Percentiles rank a stretch among this genome's conserved stretches.
Evolutionary conservation across 2,329 filamentous ascomycete genomes (phyloP).

Genomic region (Calcarisporium arbuscula): DNA sequence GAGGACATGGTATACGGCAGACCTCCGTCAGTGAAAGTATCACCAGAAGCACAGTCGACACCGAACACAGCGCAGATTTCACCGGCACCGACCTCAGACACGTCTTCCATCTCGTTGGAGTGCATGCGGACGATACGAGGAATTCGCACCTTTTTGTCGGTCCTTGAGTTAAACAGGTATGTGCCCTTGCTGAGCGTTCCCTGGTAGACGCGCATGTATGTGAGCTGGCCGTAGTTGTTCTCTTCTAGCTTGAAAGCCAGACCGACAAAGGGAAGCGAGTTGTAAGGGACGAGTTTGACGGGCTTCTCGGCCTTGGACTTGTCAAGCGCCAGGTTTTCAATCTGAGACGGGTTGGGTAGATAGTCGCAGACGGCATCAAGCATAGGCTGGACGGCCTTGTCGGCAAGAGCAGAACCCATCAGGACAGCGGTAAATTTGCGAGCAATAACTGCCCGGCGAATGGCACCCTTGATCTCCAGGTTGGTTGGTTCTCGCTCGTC

Average conservation of each 20-base stretch:
- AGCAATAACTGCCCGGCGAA: conserved; percentile 81
- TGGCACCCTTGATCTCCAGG: conserved; percentile 83
- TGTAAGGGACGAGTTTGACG: conserved; percentile 88
- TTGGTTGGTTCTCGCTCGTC: conserved; percentile 76
- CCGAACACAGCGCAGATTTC: conserved; percentile 99
- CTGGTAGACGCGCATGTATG: conserved; percentile 97
- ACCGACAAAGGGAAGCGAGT: conserved; percentile 87
- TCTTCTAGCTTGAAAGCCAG: conserved; percentile 98
- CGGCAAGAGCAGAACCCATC: conserved; percentile 91
- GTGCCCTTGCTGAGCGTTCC: conserved; percentile 81
- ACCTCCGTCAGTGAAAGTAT: conserved; percentile 93
- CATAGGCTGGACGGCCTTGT: conserved; percentile 95
- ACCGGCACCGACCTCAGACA: conserved; percentile 83
- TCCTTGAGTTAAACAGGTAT: conserved; percentile 89
- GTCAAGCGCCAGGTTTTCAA: conserved; percentile 85
- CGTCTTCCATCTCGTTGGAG: conserved; percentile 98
- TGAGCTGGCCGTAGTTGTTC: conserved; percentile 96
- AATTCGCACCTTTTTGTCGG: conserved; percentile 92
- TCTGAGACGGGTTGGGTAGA: conserved; percentile 84
- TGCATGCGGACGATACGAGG: conserved; percentile 99
- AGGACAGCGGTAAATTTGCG: conserved; percentile 91
- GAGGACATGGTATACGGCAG: conserved; percentile 94
- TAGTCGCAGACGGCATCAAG: conserved; percentile 95
- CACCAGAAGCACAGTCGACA: conserved; percentile 93
- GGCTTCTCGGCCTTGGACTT: conserved; percentile 69